Evolutionary conservation across 2,329 filamentous ascomycete genomes (phyloP).

Genomic region (Neofusicoccum umdonicola): DNA sequence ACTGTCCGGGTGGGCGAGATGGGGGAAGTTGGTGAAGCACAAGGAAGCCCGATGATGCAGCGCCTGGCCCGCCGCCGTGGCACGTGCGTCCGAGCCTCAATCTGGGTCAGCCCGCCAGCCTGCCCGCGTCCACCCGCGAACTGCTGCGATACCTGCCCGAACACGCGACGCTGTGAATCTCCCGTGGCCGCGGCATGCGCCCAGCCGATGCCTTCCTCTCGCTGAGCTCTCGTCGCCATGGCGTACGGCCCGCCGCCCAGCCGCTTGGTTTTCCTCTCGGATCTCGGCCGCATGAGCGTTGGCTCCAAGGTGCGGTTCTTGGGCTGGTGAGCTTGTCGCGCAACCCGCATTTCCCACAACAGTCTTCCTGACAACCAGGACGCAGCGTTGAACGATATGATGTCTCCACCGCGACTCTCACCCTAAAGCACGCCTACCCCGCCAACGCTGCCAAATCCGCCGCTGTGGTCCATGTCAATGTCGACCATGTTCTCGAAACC

Average conservation of each 20-base stretch:
- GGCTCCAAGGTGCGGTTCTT: slow-evolving; percentile 89
- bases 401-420: slow-evolving; percentile 58
- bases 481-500: slow-evolving; percentile 67
- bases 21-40: slow-evolving; percentile 16
- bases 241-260: slow-evolving; percentile 57
- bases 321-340: slow-evolving; percentile 67
- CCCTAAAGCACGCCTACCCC: slow-evolving; percentile 67
- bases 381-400: slow-evolving; percentile 60
- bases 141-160: too few species aligned
- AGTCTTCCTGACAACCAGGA: not conserved
- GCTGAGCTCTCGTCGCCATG: not conserved
- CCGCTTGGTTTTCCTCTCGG: slow-evolving; percentile 48
- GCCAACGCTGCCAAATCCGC: slow-evolving; percentile 33
- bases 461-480: slow-evolving; percentile 62
- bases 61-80: not conserved
- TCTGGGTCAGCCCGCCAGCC: not conserved
- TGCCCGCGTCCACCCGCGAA: too few species aligned
- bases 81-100: slow-evolving; percentile 17
- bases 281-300: slow-evolving; percentile 45
- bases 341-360: slow-evolving; percentile 9
- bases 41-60: slow-evolving; percentile 18
- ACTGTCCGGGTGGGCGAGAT: slow-evolving; percentile 2
- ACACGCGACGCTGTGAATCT: not conserved
- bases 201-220: not conserved
- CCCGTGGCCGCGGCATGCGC: not conserved